phyloP scores from a whole-genome alignment of 345 rosid genomes.

The Carallia pectinifolia region DNA sequence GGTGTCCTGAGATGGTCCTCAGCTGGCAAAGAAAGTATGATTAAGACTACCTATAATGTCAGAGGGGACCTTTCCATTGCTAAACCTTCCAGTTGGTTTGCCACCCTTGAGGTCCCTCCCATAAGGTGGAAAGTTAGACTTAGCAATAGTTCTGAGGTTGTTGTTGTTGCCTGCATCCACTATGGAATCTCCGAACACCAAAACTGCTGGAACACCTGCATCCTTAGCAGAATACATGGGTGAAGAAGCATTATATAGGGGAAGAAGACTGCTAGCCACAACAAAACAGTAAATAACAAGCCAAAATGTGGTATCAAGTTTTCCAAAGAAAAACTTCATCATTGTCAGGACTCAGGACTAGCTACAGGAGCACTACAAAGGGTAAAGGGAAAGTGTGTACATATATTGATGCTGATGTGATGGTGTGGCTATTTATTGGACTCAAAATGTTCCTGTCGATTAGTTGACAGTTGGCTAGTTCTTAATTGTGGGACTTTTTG shows the following conservation, averaged over 20 bases:
- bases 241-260: not conserved
- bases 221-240: slow-evolving; percentile 4
- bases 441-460: too few species aligned
- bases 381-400: too few species aligned
- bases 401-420: not conserved
- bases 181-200: slow-evolving; percentile 56
- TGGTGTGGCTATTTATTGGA: too few species aligned
- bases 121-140: slow-evolving; percentile 50
- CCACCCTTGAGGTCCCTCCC: slow-evolving; percentile 47
- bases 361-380: not conserved
- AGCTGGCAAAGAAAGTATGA: too few species aligned
- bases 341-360: not conserved
- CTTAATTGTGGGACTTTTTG: too few species aligned
- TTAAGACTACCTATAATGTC: slow-evolving; percentile 41
- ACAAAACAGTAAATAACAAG: not conserved
- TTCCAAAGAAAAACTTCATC: not conserved
- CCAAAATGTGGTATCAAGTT: not conserved
- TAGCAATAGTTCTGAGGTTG: slow-evolving; percentile 31
- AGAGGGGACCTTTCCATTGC: slow-evolving; percentile 50
- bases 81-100: slow-evolving; percentile 54
- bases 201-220: slow-evolving; percentile 28
- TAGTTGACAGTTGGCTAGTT: too few species aligned
- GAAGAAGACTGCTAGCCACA: not conserved
- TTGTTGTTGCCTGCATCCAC: slow-evolving; percentile 65
- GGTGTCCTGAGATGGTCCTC: too few species aligned